phyloP scores from a whole-genome alignment of 345 rosid species.

The Eucalyptus viminalis region DNA sequence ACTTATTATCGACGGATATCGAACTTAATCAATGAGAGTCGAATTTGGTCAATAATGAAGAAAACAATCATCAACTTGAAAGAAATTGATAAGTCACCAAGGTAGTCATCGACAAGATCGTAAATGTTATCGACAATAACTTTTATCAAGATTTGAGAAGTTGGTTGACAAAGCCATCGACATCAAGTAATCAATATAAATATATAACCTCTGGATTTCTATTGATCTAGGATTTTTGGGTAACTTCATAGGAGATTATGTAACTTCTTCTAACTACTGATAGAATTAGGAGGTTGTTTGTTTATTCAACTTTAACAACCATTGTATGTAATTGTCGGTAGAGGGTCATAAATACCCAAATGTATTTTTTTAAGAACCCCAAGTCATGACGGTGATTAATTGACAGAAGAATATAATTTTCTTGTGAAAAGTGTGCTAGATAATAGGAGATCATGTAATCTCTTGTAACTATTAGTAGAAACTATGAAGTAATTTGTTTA shows the following conservation, averaged over 20 bases:
- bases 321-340: fast-evolving
- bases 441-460: background rate
- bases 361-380: background rate
- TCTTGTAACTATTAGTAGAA: background rate
- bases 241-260: too few relatives aligned
- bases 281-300: background rate
- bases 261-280: background rate
- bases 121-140: background rate
- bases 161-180: fast-evolving
- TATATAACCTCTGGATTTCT: fast-evolving
- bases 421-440: background rate
- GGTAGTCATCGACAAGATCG: background rate
- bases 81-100: background rate
- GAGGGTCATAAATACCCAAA: background rate
- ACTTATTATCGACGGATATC: background rate
- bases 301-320: background rate
- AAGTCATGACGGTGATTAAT: background rate
- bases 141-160: background rate
- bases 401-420: background rate
- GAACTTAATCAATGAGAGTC: background rate
- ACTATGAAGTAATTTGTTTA: background rate
- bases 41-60: background rate
- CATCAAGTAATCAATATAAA: background rate
- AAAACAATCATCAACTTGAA: background rate
- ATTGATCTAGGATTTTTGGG: background rate